Evolutionary conservation across 1,284 basidiomycete species (phyloP).

Genomic region (Fomitopsis betulina): DNA sequence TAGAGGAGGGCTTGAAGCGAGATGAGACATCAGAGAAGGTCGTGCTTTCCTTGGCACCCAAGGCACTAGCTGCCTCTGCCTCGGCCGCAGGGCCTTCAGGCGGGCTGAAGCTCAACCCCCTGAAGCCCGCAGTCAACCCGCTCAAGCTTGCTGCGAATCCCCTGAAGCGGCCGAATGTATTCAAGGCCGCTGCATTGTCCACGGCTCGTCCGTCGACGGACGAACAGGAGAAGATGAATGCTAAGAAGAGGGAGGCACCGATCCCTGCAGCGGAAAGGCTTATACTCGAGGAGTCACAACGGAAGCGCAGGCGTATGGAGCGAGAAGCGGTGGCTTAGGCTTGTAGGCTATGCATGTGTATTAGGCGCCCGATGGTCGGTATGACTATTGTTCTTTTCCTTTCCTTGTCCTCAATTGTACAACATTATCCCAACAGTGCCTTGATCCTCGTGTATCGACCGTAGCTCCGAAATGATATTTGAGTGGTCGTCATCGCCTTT

Average conservation of each 20-base stretch:
- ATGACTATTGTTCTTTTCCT: neutral
- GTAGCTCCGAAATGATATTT: neutral
- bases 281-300: slow-evolving; percentile 83
- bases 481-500: neutral
- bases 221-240: slow-evolving; percentile 16
- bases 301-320: slow-evolving; percentile 72
- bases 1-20: slow-evolving; percentile 64
- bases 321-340: slow-evolving; percentile 34
- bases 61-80: slow-evolving; percentile 36
- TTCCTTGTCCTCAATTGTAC: neutral
- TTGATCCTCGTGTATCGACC: too few species aligned
- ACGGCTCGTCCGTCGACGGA: slow-evolving; percentile 11
- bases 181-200: slow-evolving; percentile 45
- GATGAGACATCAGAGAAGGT: slow-evolving; percentile 72
- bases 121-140: slow-evolving; percentile 45
- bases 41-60: slow-evolving; percentile 62
- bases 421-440: neutral
- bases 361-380: slow-evolving; percentile 6
- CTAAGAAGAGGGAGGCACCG: slow-evolving; percentile 51
- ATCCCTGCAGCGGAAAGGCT: slow-evolving; percentile 83
- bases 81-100: slow-evolving; percentile 28
- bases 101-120: slow-evolving; percentile 61
- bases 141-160: slow-evolving; percentile 39
- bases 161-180: slow-evolving; percentile 70
- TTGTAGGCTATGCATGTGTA: slow-evolving; percentile 19